Evolutionary conservation across 2,329 filamentous ascomycete species (phyloP).

Genomic region (Pseudocercospora musae): DNA sequence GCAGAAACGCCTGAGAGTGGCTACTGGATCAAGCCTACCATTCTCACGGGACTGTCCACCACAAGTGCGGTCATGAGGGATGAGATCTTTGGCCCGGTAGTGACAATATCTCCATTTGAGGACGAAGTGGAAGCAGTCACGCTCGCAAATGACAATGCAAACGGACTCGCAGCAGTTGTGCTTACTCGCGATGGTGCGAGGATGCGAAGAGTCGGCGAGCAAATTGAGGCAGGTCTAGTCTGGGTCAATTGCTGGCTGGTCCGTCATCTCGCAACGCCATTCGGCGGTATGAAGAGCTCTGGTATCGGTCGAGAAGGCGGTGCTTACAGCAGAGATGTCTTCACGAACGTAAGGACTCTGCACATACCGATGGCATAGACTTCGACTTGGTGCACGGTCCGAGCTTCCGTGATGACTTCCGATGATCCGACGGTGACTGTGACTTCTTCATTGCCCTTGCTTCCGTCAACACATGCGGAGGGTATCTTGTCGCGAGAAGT

Average conservation of each 20-base stretch:
- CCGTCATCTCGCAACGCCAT: conserved; percentile 9
- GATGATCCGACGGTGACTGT: neutral
- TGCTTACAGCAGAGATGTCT: conserved; percentile 13
- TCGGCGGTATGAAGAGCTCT: conserved; percentile 15
- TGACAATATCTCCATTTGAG: conserved; percentile 35
- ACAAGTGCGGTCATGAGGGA: conserved; percentile 35
- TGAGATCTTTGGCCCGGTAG: conserved; percentile 39
- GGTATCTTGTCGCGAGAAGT: neutral
- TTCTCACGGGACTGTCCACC: conserved; percentile 44
- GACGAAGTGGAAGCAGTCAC: conserved; percentile 35
- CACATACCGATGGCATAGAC: conserved; percentile 13
- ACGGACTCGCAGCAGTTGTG: conserved; percentile 14
- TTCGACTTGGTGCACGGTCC: neutral
- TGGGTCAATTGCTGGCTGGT: conserved; percentile 16
- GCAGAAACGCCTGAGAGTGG: conserved; percentile 25
- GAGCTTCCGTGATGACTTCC: neutral
- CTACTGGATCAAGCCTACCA: conserved; percentile 46
- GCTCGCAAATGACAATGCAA: conserved; percentile 32
- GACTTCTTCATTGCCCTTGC: neutral
- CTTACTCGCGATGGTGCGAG: conserved; percentile 10
- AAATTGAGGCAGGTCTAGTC: conserved; percentile 11
- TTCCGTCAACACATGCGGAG: neutral
- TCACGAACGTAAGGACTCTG: conserved; percentile 12
- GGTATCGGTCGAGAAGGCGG: conserved; percentile 15
- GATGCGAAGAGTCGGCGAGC: conserved; percentile 14